Conservation (phyloP, 2,329 filamentous ascomycete genomes). For the Blumeria hordei region DNA sequence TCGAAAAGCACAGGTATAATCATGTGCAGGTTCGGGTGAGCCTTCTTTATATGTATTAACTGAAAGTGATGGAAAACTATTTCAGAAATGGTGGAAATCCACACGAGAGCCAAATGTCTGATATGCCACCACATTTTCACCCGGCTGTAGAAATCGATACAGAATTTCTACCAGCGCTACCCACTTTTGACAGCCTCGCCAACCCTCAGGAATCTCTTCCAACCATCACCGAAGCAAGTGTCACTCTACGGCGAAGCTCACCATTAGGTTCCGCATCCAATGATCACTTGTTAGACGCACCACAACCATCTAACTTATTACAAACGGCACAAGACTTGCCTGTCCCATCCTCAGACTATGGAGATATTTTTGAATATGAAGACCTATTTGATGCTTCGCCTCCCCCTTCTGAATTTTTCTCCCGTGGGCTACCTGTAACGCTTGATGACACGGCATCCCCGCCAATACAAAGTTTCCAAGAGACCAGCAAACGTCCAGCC, state of each 20-base stretch:
- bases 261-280: neutral
- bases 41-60: too few relatives aligned
- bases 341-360: neutral
- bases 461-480: slow-evolving; percentile 2
- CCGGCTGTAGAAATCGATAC: too few relatives aligned
- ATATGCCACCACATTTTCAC: too few relatives aligned
- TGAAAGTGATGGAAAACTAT: too few relatives aligned
- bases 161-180: too few relatives aligned
- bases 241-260: too few relatives aligned
- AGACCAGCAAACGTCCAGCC: slow-evolving; percentile 10
- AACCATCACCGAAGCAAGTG: too few relatives aligned
- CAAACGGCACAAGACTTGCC: neutral
- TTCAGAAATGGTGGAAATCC: neutral
- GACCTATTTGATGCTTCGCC: neutral
- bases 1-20: too few relatives aligned
- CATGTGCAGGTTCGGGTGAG: too few relatives aligned
- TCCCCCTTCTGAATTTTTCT: neutral
- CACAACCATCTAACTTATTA: neutral
- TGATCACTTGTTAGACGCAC: neutral
- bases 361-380: neutral
- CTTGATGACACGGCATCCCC: slow-evolving; percentile 12
- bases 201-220: too few relatives aligned
- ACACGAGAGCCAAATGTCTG: too few relatives aligned
- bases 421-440: neutral
- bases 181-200: too few relatives aligned